phyloP scores from a whole-genome alignment of 805 yeast species.

The Starmerella gropengiesseri region DNA sequence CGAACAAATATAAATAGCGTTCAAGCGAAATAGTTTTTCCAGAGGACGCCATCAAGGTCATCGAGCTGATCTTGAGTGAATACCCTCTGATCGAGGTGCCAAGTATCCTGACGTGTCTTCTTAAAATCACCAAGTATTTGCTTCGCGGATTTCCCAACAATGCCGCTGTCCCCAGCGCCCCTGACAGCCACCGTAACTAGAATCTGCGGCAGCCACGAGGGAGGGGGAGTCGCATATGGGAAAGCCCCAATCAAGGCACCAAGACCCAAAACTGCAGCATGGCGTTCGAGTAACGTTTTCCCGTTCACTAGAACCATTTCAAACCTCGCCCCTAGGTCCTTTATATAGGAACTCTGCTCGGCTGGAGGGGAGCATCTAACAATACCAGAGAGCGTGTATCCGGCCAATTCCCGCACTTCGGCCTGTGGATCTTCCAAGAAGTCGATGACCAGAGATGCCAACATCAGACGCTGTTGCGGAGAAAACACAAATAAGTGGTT shows the following conservation, averaged over 20 bases:
- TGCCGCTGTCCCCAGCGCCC: constrained; percentile 62
- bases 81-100: constrained; percentile 77
- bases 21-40: constrained; percentile 82
- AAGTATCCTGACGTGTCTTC: constrained; percentile 85
- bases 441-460: constrained; percentile 43
- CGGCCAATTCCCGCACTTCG: constrained; percentile 66
- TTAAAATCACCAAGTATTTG: constrained; percentile 72
- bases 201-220: constrained; percentile 73
- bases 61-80: constrained; percentile 73
- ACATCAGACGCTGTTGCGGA: constrained; percentile 35
- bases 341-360: constrained; percentile 34
- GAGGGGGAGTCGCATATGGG: constrained; percentile 86
- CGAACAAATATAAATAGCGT: not conserved
- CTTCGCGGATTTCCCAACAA: constrained; percentile 76
- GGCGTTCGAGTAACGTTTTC: constrained; percentile 36
- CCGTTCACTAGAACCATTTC: constrained; percentile 31
- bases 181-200: constrained; percentile 59
- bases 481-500: constrained; percentile 51
- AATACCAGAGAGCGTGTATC: constrained; percentile 66
- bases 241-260: constrained; percentile 84
- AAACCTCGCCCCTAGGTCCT: constrained; percentile 32
- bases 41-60: constrained; percentile 85
- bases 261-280: constrained; percentile 79
- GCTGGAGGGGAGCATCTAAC: constrained; percentile 50
- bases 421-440: constrained; percentile 52